phyloP scores from a whole-genome alignment of 768 basidiomycete species.

The Lentinula edodes region DNA sequence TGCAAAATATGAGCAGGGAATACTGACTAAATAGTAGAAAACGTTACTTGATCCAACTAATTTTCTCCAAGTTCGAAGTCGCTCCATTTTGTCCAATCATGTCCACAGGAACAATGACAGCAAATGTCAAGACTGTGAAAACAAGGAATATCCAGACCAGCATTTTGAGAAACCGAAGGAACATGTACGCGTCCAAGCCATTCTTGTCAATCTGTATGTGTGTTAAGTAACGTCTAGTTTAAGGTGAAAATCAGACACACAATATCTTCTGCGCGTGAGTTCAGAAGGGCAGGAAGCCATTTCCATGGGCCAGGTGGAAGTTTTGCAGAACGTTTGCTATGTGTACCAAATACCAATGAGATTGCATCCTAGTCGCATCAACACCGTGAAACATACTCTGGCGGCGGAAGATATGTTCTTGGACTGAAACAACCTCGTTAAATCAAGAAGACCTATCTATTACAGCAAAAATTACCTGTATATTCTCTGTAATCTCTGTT shows the following conservation, averaged over 20 bases:
- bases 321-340: conserved; percentile 38
- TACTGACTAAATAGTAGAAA: no score
- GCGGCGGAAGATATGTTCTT: conserved; percentile 54
- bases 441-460: background rate
- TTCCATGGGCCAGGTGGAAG: conserved; percentile 40
- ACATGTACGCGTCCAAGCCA: conserved; percentile 63
- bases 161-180: conserved; percentile 58
- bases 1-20: no score
- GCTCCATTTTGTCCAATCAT: conserved; percentile 33
- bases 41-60: conserved; percentile 48
- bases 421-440: conserved; percentile 26
- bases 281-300: conserved; percentile 45
- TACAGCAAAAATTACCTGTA: conserved; percentile 25
- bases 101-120: conserved; percentile 56
- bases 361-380: background rate
- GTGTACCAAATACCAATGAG: background rate
- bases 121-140: conserved; percentile 55
- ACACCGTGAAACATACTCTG: conserved; percentile 31
- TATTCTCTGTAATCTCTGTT: conserved; percentile 50
- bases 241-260: conserved; percentile 22
- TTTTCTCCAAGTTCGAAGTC: conserved; percentile 31
- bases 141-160: conserved; percentile 51
- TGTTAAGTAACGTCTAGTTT: background rate
- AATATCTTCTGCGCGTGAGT: conserved; percentile 37
- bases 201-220: conserved; percentile 45